Base-by-base conservation (phyloP, 73 alveolate species). In the Paramecium sexaurelia region DNA sequence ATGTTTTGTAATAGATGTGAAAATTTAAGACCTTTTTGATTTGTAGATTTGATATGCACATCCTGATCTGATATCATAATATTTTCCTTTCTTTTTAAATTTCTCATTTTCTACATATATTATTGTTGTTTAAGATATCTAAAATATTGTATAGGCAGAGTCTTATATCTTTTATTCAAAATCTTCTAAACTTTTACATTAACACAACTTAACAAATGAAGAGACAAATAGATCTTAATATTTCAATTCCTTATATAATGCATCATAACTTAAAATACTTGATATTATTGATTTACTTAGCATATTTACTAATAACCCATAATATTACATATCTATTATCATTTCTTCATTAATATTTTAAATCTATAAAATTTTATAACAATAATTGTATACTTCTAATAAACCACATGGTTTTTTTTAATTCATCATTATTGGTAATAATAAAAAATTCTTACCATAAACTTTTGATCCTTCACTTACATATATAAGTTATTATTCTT, bases 231-330 rank as follows among this genome's bases (percentile, higher is more conserved):
- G 67, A 33, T 73, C 87, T 36, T 39, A 19, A 73, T 73, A 73
- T 36, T 39, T 36, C 10, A 73, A 73, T 73, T 73, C 87, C 37
- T 73, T 73, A 20, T 73, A 20, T 19, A 36, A 20, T 32, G 87
- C 87, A 33, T 73, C 87, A 73, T 73, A 73, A 73, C 13, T 39
- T 13, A 73, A 22, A 0, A 73, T 73, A 7, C 87, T 36, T 13
- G 17, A 5, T 32, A 73, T 73, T 6, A 73, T 35, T 36, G 87
- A 73, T 20, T 73, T 73, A n/a, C 87, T 73, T 36, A 73, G n/a
- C 87, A 73, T 73, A 73, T 73, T 73, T 36, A 73, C 43, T 36
- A 73, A 39, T 39, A 73, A 73, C 15, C 87, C 87, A 73, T 36
- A 73, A 37, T 73, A 73, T 39, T 73, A 17, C 17, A 39, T 36